Evolutionary conservation across 1,284 basidiomycete species (phyloP).

Genomic region (Papiliotrema nemorosa): DNA sequence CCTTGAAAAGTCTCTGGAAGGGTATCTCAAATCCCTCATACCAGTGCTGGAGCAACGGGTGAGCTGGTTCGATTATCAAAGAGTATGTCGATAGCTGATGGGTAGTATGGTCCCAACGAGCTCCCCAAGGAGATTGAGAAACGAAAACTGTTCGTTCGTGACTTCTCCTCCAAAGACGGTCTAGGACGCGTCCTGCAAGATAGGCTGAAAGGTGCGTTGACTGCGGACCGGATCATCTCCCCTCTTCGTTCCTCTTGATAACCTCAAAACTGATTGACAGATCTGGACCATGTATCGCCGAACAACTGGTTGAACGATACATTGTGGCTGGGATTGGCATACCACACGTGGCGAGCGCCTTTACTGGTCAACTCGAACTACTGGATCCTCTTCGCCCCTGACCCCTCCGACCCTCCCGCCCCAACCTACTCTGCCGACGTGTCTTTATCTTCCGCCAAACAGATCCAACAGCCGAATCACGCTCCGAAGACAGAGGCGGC

Average conservation of each 20-base stretch:
- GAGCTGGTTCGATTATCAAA: constrained; percentile 6
- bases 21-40: constrained; percentile 73
- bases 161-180: constrained; percentile 63
- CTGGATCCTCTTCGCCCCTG: constrained; percentile 81
- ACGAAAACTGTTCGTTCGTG: constrained; percentile 63
- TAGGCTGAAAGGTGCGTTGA: constrained; percentile 69
- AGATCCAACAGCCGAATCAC: constrained; percentile 12
- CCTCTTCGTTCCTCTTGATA: background rate
- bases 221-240: too few species aligned
- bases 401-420: constrained; percentile 50
- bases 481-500: constrained; percentile 20
- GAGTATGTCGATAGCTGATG: background rate
- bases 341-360: constrained; percentile 84
- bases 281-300: constrained; percentile 78
- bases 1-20: constrained; percentile 69
- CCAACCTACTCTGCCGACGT: constrained; percentile 24
- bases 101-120: constrained; percentile 55
- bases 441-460: constrained; percentile 6
- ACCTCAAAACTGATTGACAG: constrained; percentile 49
- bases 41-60: constrained; percentile 78
- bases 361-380: constrained; percentile 92
- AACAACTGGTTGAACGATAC: constrained; percentile 96
- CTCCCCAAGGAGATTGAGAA: constrained; percentile 61
- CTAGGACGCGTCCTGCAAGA: constrained; percentile 72
- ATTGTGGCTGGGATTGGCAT: constrained; percentile 86